These are phyloP conservation scores for Aspergillus ochraceus DNA, from an alignment of 2,329 filamentous ascomycete genomes.

Conservation along the genomic window DNA sequence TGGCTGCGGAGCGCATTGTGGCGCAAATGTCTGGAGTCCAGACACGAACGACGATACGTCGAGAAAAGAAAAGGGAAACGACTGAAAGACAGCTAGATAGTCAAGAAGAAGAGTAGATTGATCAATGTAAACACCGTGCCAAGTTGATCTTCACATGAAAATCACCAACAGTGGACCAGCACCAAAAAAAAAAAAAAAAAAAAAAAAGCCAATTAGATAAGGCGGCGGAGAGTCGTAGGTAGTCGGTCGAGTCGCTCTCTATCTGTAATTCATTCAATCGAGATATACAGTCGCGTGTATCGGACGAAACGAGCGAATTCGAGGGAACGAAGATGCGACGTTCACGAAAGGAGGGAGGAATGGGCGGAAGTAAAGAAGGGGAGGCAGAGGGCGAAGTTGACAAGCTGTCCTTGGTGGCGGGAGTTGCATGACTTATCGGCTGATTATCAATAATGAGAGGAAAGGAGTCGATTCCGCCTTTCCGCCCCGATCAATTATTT, in stretches of 20 bases:
- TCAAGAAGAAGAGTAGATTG: background rate
- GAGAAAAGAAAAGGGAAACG: background rate
- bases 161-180: constrained; percentile 11
- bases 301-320: background rate
- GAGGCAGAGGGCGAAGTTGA: constrained; percentile 20
- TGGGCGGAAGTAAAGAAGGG: constrained; percentile 12
- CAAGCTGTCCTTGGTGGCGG: constrained; percentile 26
- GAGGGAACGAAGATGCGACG: background rate
- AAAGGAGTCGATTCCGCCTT: background rate
- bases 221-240: background rate
- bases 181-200: background rate
- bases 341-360: background rate
- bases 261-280: background rate
- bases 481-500: background rate
- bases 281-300: background rate
- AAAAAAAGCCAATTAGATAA: constrained; percentile 6
- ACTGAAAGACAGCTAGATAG: background rate
- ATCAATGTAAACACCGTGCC: background rate
- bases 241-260: background rate
- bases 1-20: constrained; percentile 54
- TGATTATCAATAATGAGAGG: constrained; percentile 7
- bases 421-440: constrained; percentile 12
- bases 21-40: background rate
- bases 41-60: background rate
- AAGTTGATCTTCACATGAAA: constrained; percentile 14